Evolutionary conservation across 192 early-diverging fungal species (phyloP).

Genomic region (Umbelopsis isabellina): DNA sequence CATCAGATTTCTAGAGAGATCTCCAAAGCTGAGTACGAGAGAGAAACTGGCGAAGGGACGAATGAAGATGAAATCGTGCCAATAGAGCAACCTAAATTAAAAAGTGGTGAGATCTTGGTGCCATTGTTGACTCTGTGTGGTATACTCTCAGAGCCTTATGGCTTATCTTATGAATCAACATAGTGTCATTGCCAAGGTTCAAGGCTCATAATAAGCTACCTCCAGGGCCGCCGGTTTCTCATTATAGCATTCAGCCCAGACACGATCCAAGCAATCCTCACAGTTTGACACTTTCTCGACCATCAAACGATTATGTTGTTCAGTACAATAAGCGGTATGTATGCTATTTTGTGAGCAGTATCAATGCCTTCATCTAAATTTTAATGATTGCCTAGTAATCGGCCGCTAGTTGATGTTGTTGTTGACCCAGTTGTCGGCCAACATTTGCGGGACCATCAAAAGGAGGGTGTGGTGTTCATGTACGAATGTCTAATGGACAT

Average conservation of each 20-base stretch:
- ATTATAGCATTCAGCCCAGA: slow-evolving; percentile 29
- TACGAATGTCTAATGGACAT: slow-evolving; percentile 57
- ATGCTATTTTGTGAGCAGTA: background rate
- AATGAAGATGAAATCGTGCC: background rate
- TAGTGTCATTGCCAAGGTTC: slow-evolving; percentile 3
- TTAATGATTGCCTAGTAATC: slow-evolving; percentile 29
- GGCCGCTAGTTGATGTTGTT: slow-evolving; percentile 49
- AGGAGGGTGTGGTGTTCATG: slow-evolving; percentile 49
- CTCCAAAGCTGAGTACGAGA: background rate
- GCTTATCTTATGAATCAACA: slow-evolving; percentile 5
- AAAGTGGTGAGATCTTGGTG: background rate
- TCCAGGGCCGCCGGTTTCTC: slow-evolving; percentile 2
- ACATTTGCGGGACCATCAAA: slow-evolving; percentile 51
- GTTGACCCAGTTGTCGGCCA: slow-evolving; percentile 51
- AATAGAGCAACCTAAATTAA: background rate
- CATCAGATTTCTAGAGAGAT: slow-evolving; percentile 2
- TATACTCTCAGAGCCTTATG: background rate
- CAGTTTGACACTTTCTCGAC: slow-evolving; percentile 42
- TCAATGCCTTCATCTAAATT: slow-evolving; percentile 18
- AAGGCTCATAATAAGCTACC: background rate
- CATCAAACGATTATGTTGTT: slow-evolving; percentile 28
- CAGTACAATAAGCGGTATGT: slow-evolving; percentile 22
- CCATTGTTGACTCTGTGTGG: background rate
- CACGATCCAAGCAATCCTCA: slow-evolving; percentile 38
- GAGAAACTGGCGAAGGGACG: background rate